Percentiles rank a stretch among this genome's conserved stretches.
Conservation (phyloP, 2,329 filamentous ascomycete genomes). For the Akanthomyces lecanii region DNA sequence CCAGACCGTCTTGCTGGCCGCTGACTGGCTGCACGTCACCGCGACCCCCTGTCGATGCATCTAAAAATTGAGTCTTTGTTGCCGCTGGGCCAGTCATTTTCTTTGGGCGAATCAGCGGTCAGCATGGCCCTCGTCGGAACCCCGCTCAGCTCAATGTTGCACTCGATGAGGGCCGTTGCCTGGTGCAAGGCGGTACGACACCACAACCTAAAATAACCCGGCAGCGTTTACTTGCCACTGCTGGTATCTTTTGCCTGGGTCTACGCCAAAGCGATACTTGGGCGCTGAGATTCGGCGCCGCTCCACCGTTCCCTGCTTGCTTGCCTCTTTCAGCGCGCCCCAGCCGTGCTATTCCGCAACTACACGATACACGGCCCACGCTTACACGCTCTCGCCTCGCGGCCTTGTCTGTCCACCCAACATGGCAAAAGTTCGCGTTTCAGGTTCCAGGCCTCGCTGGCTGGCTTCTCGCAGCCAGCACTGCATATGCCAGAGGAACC, state of each 20-base stretch:
- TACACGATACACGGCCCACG: slow-evolving; percentile 11
- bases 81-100: slow-evolving; percentile 12
- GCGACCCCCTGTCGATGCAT: neutral
- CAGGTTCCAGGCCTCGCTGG: slow-evolving; percentile 12
- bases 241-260: neutral
- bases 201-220: slow-evolving; percentile 5
- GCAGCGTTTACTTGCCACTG: too few species aligned
- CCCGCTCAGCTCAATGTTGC: slow-evolving; percentile 1
- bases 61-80: slow-evolving; percentile 11
- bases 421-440: slow-evolving; percentile 12
- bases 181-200: neutral
- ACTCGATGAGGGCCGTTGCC: slow-evolving; percentile 4
- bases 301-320: slow-evolving; percentile 1
- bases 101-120: slow-evolving; percentile 13
- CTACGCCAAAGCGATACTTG: neutral
- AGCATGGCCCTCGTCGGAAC: neutral
- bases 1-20: neutral
- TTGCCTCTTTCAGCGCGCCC: slow-evolving; percentile 9
- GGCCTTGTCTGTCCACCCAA: neutral
- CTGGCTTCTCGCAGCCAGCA: slow-evolving; percentile 6
- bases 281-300: neutral
- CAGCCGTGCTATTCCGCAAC: neutral
- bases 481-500: neutral
- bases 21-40: slow-evolving; percentile 16
- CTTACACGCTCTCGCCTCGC: slow-evolving; percentile 10